phyloP scores from a whole-genome alignment of 2,329 filamentous ascomycete genomes.

The Pezicula carpinea region DNA sequence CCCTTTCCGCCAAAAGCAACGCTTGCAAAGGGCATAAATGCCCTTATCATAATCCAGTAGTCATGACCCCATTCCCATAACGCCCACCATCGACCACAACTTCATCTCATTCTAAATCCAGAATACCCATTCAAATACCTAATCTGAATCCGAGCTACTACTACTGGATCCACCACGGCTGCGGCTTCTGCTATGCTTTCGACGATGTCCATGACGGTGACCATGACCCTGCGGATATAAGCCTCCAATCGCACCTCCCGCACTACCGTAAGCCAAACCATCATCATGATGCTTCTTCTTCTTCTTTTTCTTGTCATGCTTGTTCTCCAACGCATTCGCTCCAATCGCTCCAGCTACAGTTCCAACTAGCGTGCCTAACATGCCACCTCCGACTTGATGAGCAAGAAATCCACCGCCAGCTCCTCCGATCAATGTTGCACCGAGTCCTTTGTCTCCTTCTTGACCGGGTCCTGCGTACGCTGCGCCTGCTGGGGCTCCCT shows the following conservation, averaged over 20 bases:
- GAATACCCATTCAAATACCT: not conserved
- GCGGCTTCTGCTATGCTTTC: conserved; percentile 13
- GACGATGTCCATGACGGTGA: conserved; percentile 12
- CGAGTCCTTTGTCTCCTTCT: conserved; percentile 49
- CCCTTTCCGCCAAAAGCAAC: too few relatives aligned
- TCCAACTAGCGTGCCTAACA: conserved; percentile 47
- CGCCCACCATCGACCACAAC: not conserved
- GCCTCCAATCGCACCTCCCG: conserved; percentile 11
- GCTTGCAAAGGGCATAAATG: too few relatives aligned
- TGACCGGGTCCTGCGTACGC: conserved; percentile 15
- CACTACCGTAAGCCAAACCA: conserved; percentile 5
- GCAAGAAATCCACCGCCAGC: conserved; percentile 49
- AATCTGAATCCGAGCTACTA: conserved; percentile 7
- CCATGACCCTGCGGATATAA: conserved; percentile 13
- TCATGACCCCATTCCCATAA: not conserved
- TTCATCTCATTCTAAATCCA: not conserved
- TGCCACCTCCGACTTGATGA: conserved; percentile 49
- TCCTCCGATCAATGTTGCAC: conserved; percentile 48
- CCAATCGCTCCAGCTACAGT: conserved; percentile 49
- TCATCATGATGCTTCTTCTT: conserved; percentile 20
- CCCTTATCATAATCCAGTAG: not conserved
- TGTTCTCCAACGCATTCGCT: conserved; percentile 47
- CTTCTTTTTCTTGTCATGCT: conserved; percentile 33
- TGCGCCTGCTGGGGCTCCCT: conserved; percentile 9
- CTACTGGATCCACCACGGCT: conserved; percentile 9